Evolutionary conservation across 345 rosid genomes (phyloP), one percentile per base, ranked within the genome.

Genomic region (Chamaenerion angustifolium): DNA sequence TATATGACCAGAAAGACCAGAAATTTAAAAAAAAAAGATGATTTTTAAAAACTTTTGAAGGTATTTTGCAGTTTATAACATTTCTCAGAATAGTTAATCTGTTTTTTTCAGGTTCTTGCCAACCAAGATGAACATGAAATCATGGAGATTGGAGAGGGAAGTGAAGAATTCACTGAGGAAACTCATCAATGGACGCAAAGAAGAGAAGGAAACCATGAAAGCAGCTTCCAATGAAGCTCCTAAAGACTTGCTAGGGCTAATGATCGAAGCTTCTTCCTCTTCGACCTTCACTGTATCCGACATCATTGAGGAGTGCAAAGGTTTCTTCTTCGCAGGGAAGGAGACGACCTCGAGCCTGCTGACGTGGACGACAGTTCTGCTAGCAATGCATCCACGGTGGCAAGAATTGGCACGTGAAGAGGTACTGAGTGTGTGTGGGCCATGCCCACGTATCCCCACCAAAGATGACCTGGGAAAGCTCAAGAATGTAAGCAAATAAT

Each of bases 241-340:
- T 1, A 85, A 66, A 46, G 82, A 76, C 56, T 42, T 66, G 61
- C 43, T 70, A 51, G 94, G 77, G 14, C 62, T 74, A 17, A 78
- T 77, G 83, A 83, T 75, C 62, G 73, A 67, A 60, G 82, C 78
- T 16, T 78, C 63, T 25, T 55, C 64, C 27, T 49, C 64, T 16
- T 43, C 41, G 27, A 6, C 49, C 48, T 48, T 61, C 46, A 41
- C 49, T 11, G 48, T 42, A 27, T 40, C 42, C 44, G 65, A 35
- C 63, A 65, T 53, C 27, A 71, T 86, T 41, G 96, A 86, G 62
- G 94, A 90, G 60, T 90, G 98, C 71, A 83, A 86, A 64, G 77
- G 83, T 56, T 90, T 90, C 61, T 83, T 90, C 74, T 86, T 90
- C 42, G 94, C 98, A 37, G 96, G 97, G 44, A 83, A 90, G 63